Conservation (phyloP, 768 basidiomycete species). For the Tremella mesenterica region DNA sequence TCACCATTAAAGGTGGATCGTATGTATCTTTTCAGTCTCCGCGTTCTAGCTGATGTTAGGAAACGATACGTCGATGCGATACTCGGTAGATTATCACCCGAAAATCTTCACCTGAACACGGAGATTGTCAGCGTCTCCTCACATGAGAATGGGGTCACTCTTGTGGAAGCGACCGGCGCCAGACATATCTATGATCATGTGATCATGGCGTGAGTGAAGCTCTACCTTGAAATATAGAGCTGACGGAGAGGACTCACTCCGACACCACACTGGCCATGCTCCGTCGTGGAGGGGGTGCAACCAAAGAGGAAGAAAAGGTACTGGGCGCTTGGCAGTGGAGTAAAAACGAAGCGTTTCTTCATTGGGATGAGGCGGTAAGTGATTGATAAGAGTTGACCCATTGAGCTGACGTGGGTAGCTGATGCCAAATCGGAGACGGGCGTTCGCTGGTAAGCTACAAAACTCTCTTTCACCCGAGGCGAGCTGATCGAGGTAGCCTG, state of each 20-base stretch:
- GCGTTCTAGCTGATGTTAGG: slow-evolving; percentile 40
- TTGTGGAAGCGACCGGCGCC: slow-evolving; percentile 51
- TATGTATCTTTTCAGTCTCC: slow-evolving; percentile 37
- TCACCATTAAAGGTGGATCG: slow-evolving; percentile 67
- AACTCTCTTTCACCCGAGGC: not conserved
- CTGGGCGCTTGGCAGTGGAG: slow-evolving; percentile 60
- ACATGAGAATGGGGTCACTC: slow-evolving; percentile 38
- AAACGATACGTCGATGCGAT: slow-evolving; percentile 61
- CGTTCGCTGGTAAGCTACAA: slow-evolving; percentile 53
- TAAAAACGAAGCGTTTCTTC: slow-evolving; percentile 59
- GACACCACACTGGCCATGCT: slow-evolving; percentile 52
- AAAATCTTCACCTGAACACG: slow-evolving; percentile 56
- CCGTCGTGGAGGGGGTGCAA: slow-evolving; percentile 51
- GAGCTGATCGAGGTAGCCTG: slow-evolving; percentile 47
- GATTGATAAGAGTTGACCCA: not conserved
- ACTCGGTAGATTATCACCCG: slow-evolving; percentile 51
- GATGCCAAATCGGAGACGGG: slow-evolving; percentile 56
- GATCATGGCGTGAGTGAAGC: slow-evolving; percentile 53
- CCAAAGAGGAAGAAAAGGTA: slow-evolving; percentile 52
- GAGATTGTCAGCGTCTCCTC: slow-evolving; percentile 51
- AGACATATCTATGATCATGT: slow-evolving; percentile 58
- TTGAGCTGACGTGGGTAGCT: slow-evolving; percentile 47
- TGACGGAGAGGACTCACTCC: slow-evolving; percentile 49
- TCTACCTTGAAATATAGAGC: not conserved
- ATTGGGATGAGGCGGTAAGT: slow-evolving; percentile 56